Evolutionary conservation across 345 rosid species (phyloP), one percentile per base, ranked within the genome.

Genomic region (Cardamine resedifolia): DNA sequence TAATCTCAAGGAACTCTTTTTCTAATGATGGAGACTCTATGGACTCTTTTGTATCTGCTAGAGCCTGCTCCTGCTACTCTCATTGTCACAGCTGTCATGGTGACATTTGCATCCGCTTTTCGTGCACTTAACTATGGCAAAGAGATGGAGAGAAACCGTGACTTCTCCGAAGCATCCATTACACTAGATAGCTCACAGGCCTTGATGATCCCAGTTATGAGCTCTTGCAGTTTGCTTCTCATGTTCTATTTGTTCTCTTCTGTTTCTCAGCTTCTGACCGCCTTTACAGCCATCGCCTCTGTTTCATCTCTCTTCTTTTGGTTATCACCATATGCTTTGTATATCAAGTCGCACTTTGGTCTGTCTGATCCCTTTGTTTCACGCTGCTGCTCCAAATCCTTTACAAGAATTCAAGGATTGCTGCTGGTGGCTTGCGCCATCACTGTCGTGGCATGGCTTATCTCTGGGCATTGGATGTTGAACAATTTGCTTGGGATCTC

Each of bases 171-270:
- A 77, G 93, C 97, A 2, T 90, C 97, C 20, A 95, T 90, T 26
- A 91, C 90, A 16, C 66, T 95, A 63, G 97, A 95, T 68, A 84
- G 81, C 71, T 95, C 96, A 7, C 99, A 91, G 55, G 99, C 97
- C 11, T 77, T 91, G 11, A 89, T 95, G 99, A 91, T 95, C 78
- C 99, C 99, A 7, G 55, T 91, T 21, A 86, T 95, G 96, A 95
- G 99, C 88, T 95, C 99, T 26, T 91, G 96, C 84, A 91, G 97
- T 73, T 83, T 95, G 88, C 97, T 91, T 64, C 63, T 90, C 80
- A 90, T 91, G 99, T 91, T 95, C 84, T 95, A 91, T 80, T 68
- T 95, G 71, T 95, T 95, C 77, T 90, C 96, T 58, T 91, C 96
- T 0, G 97, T 95, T 26, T 91, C 97, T 34, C 97, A 91, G 64